Conservation (phyloP, 306 rosid species). For the Castanea crenata region DNA sequence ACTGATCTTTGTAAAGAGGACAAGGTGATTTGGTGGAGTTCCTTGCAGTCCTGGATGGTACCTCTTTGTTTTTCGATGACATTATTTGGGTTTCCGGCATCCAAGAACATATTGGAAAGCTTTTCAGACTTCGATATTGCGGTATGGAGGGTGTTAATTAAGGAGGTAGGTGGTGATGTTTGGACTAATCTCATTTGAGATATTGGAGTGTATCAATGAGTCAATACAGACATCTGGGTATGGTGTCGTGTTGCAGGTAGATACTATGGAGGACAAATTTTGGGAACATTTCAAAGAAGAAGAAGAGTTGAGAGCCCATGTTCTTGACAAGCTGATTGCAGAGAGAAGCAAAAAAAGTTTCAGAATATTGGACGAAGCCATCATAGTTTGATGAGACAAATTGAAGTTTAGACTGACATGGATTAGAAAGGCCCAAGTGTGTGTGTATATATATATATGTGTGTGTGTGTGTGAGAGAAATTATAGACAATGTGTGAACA, state of each 20-base stretch:
- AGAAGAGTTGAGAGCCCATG: constrained; percentile 20
- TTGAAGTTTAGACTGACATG: not conserved
- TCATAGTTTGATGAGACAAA: constrained; percentile 12
- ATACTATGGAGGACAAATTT: constrained; percentile 34
- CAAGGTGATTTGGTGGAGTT: constrained; percentile 65
- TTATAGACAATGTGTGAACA: too few species aligned
- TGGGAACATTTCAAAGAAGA: constrained; percentile 25
- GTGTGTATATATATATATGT: too few species aligned
- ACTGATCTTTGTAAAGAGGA: constrained; percentile 47
- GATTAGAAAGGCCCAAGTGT: not conserved
- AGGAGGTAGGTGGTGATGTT: constrained; percentile 54
- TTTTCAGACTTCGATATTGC: constrained; percentile 60
- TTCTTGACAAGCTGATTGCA: constrained; percentile 16
- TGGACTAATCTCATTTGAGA: constrained; percentile 57
- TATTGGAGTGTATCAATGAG: constrained; percentile 51
- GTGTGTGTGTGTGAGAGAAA: too few species aligned
- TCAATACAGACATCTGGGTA: constrained; percentile 51
- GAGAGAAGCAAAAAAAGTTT: constrained; percentile 40
- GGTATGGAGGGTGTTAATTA: constrained; percentile 49
- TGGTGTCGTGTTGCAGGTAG: constrained; percentile 55
- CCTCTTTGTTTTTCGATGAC: constrained; percentile 64
- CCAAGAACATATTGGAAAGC: constrained; percentile 44
- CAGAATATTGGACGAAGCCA: constrained; percentile 42
- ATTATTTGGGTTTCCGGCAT: constrained; percentile 31
- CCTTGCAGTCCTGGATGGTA: constrained; percentile 60